A percentile compares a stretch with the other conserved stretches of the same genome.
These are phyloP conservation scores for Pichia inconspicua DNA, from an alignment of 1,139 yeast genomes.

Conservation along the genomic window DNA sequence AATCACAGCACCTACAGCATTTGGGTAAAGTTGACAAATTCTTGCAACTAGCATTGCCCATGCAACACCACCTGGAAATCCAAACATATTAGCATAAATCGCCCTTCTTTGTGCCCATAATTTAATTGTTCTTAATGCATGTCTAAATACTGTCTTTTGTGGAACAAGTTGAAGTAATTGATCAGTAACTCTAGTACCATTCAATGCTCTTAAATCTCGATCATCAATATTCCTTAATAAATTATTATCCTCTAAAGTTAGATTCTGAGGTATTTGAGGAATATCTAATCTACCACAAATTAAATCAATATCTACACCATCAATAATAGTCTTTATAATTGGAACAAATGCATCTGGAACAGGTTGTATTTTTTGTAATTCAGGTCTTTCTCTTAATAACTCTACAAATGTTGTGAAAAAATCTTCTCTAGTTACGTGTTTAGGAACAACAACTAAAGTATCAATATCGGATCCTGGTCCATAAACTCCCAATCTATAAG, in stretches of 20 bases:
- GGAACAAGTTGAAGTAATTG: slow-evolving; percentile 86
- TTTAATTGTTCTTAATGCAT: slow-evolving; percentile 85
- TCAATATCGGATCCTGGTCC: slow-evolving; percentile 99
- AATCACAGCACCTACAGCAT: slow-evolving; percentile 88
- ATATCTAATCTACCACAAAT: slow-evolving; percentile 76
- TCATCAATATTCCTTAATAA: slow-evolving; percentile 81
- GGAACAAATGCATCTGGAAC: slow-evolving; percentile 98
- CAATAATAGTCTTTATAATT: slow-evolving; percentile 77
- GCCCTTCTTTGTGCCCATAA: slow-evolving; percentile 97
- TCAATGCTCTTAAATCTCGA: slow-evolving; percentile 76
- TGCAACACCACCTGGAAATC: slow-evolving; percentile 99
- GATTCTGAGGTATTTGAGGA: slow-evolving; percentile 67
- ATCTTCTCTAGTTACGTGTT: slow-evolving; percentile 85
- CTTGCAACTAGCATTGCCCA: slow-evolving; percentile 99
- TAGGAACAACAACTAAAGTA: slow-evolving; percentile 90
- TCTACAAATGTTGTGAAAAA: slow-evolving; percentile 75
- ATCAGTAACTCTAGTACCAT: slow-evolving; percentile 97
- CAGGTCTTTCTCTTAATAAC: slow-evolving; percentile 60
- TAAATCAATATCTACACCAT: slow-evolving; percentile 86
- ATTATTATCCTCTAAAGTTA: slow-evolving; percentile 79
- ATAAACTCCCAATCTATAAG: slow-evolving; percentile 88
- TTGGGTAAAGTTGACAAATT: slow-evolving; percentile 92
- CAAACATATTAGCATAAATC: slow-evolving; percentile 86
- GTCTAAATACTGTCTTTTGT: slow-evolving; percentile 85
- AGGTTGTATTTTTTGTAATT: slow-evolving; percentile 79